phyloP scores from a whole-genome alignment of 83 land plant genomes.

The Thuja plicata region DNA sequence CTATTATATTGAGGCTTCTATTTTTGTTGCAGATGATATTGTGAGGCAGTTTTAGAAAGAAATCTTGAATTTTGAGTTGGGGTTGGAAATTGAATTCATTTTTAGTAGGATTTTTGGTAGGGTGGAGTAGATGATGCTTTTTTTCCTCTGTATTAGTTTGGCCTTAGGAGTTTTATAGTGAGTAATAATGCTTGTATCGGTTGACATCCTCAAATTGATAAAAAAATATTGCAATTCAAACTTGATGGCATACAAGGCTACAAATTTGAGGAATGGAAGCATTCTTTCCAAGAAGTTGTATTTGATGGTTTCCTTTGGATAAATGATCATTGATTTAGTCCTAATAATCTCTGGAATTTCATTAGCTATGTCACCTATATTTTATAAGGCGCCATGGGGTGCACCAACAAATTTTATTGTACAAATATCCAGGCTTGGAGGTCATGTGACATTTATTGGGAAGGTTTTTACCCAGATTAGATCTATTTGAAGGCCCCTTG shows the following conservation, averaged over 20 bases:
- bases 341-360: conserved; percentile 76
- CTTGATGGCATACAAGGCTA: neutral
- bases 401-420: conserved; percentile 95
- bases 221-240: no score
- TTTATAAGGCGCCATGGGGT: conserved; percentile 82
- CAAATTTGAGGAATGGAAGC: neutral
- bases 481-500: neutral
- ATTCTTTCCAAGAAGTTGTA: neutral
- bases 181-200: no score
- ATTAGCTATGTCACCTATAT: conserved; percentile 66
- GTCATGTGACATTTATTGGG: conserved; percentile 76
- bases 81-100: no score
- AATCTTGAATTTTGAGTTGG: no score
- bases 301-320: conserved; percentile 71
- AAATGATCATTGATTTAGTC: conserved; percentile 85
- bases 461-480: conserved; percentile 32
- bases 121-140: no score
- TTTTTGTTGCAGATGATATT: no score
- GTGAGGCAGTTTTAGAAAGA: no score
- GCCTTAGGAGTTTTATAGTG: no score
- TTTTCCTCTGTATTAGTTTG: no score
- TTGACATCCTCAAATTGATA: no score
- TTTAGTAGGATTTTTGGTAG: no score
- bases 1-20: no score
- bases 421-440: conserved; percentile 79